These are phyloP conservation scores for Vaccinium myrtillus DNA, from an alignment of 148 eudicot genomes.

Conservation along the genomic window DNA sequence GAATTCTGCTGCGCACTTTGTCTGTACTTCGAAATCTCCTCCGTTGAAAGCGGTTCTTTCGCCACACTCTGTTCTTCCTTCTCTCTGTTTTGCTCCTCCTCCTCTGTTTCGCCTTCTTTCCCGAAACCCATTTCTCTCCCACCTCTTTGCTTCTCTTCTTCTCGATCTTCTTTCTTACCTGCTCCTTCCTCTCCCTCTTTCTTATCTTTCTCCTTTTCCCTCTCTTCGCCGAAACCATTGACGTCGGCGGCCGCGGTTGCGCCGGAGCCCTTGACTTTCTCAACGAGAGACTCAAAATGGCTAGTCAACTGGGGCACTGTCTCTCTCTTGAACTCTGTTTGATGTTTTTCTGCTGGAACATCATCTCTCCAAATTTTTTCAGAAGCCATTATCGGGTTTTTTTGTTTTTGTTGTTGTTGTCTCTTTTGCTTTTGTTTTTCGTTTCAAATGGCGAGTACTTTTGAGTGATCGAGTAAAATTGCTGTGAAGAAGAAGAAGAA, in stretches of 20 bases:
- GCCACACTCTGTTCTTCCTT: neutral
- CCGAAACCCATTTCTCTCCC: neutral
- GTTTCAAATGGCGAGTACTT: neutral
- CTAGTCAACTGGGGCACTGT: conserved; percentile 52
- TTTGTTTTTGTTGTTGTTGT: no score
- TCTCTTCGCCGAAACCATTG: neutral
- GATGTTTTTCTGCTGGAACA: conserved; percentile 37
- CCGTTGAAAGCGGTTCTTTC: conserved; percentile 31
- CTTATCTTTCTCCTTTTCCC: neutral
- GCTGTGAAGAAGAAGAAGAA: neutral
- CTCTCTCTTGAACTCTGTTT: conserved; percentile 41
- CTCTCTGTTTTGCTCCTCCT: neutral
- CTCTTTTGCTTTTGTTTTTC: neutral
- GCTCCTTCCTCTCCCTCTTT: neutral
- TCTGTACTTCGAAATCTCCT: conserved; percentile 49
- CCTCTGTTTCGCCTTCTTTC: neutral
- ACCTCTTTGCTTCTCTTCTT: neutral
- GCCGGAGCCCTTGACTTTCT: conserved; percentile 15
- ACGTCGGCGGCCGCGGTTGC: neutral
- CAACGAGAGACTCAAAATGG: conserved; percentile 46
- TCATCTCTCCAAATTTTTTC: conserved; percentile 47
- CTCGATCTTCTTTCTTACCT: neutral
- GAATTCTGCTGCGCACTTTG: conserved; percentile 77
- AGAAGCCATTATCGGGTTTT: conserved; percentile 46
- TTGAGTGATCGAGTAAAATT: neutral